phyloP scores from a whole-genome alignment of 2,329 filamentous ascomycete genomes.

The Colletotrichum sp. region DNA sequence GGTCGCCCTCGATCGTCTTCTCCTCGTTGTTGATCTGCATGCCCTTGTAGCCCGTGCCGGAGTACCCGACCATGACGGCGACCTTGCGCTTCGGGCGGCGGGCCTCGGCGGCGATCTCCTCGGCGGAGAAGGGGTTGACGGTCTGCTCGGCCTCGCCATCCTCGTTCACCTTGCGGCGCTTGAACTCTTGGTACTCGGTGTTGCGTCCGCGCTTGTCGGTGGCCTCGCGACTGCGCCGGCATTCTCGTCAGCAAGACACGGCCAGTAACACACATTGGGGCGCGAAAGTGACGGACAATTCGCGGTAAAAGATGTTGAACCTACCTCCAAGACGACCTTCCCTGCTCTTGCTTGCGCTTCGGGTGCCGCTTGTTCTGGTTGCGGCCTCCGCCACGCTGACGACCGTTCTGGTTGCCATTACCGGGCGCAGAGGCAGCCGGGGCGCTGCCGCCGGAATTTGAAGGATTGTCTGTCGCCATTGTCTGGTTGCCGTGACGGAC shows the following conservation, averaged over 20 bases:
- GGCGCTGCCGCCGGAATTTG: neutral
- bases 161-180: constrained; percentile 45
- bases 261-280: neutral
- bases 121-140: constrained; percentile 63
- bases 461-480: constrained; percentile 16
- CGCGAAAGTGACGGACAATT: neutral
- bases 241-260: constrained; percentile 8
- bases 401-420: neutral
- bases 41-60: constrained; percentile 94
- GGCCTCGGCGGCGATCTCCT: constrained; percentile 87
- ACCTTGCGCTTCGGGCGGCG: constrained; percentile 95
- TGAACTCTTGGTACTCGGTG: constrained; percentile 44
- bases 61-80: constrained; percentile 93
- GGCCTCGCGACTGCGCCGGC: constrained; percentile 40
- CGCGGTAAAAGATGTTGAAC: neutral
- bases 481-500: constrained; percentile 1
- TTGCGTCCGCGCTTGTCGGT: constrained; percentile 43
- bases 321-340: constrained; percentile 16
- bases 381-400: neutral
- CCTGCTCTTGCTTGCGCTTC: constrained; percentile 17
- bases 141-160: constrained; percentile 26
- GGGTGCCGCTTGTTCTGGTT: neutral
- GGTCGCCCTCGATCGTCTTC: constrained; percentile 94
- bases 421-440: neutral
- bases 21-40: constrained; percentile 88